phyloP scores from a whole-genome alignment of 2,329 filamentous ascomycete genomes.

The Aspergillus felis region DNA sequence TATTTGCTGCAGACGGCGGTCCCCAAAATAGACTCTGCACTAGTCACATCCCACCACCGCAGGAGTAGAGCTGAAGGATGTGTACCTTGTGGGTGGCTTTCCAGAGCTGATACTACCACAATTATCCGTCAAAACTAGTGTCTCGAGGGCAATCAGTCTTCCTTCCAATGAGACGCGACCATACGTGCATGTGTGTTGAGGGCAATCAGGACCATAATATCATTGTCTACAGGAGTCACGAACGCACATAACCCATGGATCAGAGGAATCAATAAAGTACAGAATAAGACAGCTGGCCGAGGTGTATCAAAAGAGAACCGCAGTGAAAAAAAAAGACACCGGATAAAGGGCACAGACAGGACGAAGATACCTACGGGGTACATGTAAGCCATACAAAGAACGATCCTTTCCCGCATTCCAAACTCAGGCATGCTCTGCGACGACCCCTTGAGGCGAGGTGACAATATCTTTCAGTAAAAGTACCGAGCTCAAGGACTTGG shows the following conservation, averaged over 20 bases:
- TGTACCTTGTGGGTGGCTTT: background rate
- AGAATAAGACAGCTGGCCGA: background rate
- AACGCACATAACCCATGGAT: background rate
- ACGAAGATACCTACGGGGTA: background rate
- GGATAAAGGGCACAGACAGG: background rate
- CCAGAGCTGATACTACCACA: no score
- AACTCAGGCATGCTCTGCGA: background rate
- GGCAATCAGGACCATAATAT: background rate
- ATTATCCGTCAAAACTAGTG: no score
- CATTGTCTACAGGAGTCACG: background rate
- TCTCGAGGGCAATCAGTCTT: background rate
- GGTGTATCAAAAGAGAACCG: background rate
- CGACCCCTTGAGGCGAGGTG: background rate
- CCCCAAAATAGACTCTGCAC: no score
- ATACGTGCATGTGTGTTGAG: background rate
- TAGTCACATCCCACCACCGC: no score
- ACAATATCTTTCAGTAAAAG: background rate
- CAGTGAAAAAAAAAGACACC: background rate
- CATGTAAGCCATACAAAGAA: background rate
- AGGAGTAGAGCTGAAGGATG: background rate
- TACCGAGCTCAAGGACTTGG: background rate
- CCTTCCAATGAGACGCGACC: background rate
- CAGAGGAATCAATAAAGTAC: background rate
- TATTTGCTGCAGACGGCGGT: no score
- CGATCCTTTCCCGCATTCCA: background rate